Conservation (phyloP, 2,329 filamentous ascomycete genomes). For the Myriosclerotinia curreyana region DNA sequence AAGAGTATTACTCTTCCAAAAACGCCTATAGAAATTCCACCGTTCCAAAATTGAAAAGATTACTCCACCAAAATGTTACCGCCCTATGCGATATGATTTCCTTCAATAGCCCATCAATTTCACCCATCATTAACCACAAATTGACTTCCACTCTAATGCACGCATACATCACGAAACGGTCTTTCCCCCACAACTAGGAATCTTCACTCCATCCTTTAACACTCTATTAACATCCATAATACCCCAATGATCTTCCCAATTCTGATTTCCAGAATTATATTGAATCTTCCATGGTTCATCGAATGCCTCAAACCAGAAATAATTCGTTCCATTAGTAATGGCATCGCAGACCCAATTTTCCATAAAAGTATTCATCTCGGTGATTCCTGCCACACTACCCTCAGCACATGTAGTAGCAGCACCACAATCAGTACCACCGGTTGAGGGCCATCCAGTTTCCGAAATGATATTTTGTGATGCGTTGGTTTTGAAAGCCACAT, state of each 20-base stretch:
- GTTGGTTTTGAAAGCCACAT: conserved; percentile 60
- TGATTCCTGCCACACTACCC: conserved; percentile 73
- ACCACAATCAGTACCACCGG: conserved; percentile 77
- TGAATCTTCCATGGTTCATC: conserved; percentile 91
- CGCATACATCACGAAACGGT: conserved; percentile 28
- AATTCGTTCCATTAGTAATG: conserved; percentile 78
- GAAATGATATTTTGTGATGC: conserved; percentile 72
- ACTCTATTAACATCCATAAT: conserved; percentile 82
- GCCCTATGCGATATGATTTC: background rate
- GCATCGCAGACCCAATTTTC: conserved; percentile 79
- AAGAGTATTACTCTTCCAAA: background rate
- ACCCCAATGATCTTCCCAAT: conserved; percentile 97
- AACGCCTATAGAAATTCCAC: background rate
- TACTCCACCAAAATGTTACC: background rate
- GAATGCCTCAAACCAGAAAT: conserved; percentile 97
- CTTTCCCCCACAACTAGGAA: conserved; percentile 81
- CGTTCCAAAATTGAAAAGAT: background rate
- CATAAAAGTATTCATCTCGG: conserved; percentile 84
- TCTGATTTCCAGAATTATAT: conserved; percentile 64
- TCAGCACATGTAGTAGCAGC: conserved; percentile 53
- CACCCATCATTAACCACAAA: background rate
- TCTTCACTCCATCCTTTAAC: conserved; percentile 77
- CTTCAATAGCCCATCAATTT: background rate
- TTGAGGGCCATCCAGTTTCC: conserved; percentile 88
- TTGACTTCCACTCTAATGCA: background rate